A percentile compares a stretch with the other conserved stretches of the same genome.
These are phyloP conservation scores for Bocquillonia castaneifolia DNA, from an alignment of 441 rosid species.

Conservation along the genomic window DNA sequence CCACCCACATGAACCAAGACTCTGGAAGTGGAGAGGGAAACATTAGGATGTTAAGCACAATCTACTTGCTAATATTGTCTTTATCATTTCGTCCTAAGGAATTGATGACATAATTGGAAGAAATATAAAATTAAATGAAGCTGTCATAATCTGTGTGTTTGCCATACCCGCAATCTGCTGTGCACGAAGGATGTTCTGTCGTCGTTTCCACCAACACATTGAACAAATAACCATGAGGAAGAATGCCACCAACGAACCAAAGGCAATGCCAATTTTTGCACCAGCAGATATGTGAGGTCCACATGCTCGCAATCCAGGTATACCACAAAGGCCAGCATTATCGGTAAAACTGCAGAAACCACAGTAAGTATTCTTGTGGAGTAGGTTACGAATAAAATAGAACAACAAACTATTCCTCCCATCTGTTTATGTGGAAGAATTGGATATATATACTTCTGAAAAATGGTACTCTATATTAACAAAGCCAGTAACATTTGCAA, in stretches of 20 bases:
- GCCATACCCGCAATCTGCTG: conserved; percentile 73
- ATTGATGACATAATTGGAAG: background rate
- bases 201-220: conserved; percentile 80
- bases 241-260: conserved; percentile 50
- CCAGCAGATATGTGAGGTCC: conserved; percentile 74
- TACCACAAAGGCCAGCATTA: conserved; percentile 91
- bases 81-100: background rate
- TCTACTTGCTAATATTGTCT: background rate
- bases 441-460: background rate
- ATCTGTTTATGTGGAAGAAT: background rate
- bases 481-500: conserved; percentile 7
- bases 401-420: background rate
- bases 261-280: conserved; percentile 73
- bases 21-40: background rate
- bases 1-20: background rate
- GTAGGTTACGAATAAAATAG: background rate
- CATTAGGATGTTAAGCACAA: background rate
- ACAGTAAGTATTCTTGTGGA: conserved; percentile 16
- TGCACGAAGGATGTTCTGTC: conserved; percentile 79
- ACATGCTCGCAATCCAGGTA: conserved; percentile 82
- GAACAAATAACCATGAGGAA: conserved; percentile 54
- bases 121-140: conserved; percentile 1
- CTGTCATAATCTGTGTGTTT: background rate
- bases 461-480: background rate
- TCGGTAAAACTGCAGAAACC: conserved; percentile 73